phyloP scores from a whole-genome alignment of 2,329 filamentous ascomycete species.

The Fusarium paranaense region DNA sequence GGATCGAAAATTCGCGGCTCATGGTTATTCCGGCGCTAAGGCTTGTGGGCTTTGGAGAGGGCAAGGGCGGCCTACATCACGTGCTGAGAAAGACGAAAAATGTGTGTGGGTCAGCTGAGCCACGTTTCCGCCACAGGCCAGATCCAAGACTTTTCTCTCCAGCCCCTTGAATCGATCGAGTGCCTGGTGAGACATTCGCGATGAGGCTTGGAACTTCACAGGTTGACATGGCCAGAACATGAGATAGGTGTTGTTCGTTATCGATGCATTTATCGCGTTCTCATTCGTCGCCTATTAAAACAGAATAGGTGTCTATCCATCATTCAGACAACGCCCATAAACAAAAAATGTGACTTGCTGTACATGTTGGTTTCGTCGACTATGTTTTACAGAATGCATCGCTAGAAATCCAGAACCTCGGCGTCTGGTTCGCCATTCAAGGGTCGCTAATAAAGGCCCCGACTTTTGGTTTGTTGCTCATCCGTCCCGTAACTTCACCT shows the following conservation, averaged over 20 bases:
- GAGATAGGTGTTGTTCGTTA: background rate
- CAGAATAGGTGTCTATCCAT: background rate
- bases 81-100: constrained; percentile 11
- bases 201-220: background rate
- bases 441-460: constrained; percentile 14
- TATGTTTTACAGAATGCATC: constrained; percentile 16
- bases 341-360: background rate
- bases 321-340: background rate
- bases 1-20: constrained; percentile 41
- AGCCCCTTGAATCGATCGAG: background rate
- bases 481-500: constrained; percentile 21
- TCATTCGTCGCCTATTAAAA: background rate
- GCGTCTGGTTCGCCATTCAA: constrained; percentile 18
- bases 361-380: constrained; percentile 10
- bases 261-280: background rate
- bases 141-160: background rate
- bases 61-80: constrained; percentile 32
- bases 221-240: background rate
- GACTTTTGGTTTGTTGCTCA: constrained; percentile 10
- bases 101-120: background rate
- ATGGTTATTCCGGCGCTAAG: constrained; percentile 46
- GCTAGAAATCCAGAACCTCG: constrained; percentile 17
- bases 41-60: constrained; percentile 29
- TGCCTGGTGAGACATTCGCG: background rate
- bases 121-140: constrained; percentile 7